Evolutionary conservation across 1,284 basidiomycete genomes (phyloP), one percentile per base, ranked within the genome.

Genomic region (Puccinia hordei): DNA sequence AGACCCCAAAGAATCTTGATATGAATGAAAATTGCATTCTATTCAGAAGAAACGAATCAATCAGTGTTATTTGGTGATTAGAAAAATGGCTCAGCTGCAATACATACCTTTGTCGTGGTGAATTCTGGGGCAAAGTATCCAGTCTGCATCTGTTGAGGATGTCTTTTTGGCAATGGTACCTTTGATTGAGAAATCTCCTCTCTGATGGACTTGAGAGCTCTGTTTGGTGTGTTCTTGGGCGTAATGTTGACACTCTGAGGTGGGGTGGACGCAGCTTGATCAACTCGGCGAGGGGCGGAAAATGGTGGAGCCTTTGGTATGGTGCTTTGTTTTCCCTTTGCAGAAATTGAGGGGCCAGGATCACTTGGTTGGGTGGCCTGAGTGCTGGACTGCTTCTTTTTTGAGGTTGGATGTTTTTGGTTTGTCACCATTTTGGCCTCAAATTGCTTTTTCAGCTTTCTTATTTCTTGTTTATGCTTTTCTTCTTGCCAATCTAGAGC

Each of bases 1-100:
- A 78, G 63, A 27, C 76, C 76, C 76, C 76, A 78, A 15, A 78
- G 53, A 5, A 78, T n/a, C 35, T 71, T 68, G 19, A 78, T 55
- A n/a, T 78, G 76, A 24, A 71, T 30, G 19, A 71, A 78, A 1
- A 78, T 24, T 12, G 65, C 35, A 3, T 57, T 57, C 76, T 46
- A 15, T 65, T 12, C 0, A 44, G 41, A 44, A 44, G 33, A 30
- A 13, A 46, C 9, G 19, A 24, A 68, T 46, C 35, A 63, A n/a
- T n/a, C n/a, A n/a, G 59, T 46, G 4, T 12, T 44, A 12, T 1
- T 46, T 12, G 35, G 13, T 44, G 15, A 27, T 6, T 0, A 46
- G 9, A 5, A n/a, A 33, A 46, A 17, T 24, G 9, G 0, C 15
- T 49, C 19, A 55, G 3, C 6, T 5, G n/a, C 2, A 74, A 35